Evolutionary conservation across 2,329 filamentous ascomycete species (phyloP), one percentile per base, ranked within the genome.

Genomic region (Clarireedia hainanense): DNA sequence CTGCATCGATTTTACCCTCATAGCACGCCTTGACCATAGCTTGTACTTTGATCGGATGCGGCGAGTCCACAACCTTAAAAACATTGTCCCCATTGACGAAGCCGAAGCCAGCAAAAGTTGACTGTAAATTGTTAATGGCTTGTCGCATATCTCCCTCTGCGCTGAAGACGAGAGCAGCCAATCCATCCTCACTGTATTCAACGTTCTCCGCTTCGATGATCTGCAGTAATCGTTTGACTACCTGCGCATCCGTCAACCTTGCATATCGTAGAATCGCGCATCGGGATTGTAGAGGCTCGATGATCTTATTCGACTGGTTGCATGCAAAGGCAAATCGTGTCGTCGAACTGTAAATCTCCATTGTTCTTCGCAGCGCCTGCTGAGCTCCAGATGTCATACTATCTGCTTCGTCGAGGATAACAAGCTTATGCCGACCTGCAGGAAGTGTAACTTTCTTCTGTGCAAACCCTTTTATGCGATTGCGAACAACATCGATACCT

Each of bases 291-390:
- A 99, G 78, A n/a, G 94, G 94, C 72, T 99, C 94, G 71, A 99
- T 99, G 69, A 99, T 97, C 75, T 97, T 99, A 76, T 97, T 99
- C 60, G 88, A 94, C 75, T 96, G 90, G 72, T 99, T 99, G 78
- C 94, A 99, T 2, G 94, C 94, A 68, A 99, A 99, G 0, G 94
- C 94, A 68, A 99, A 99, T 57, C 94, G 83, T 2, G 94, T 99
- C 1, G 94, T 99, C 60, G 91, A 86, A 43, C 90, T 95, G 75
- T 97, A 97, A 51, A 97, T 99, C 72, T 99, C 94, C 94, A 99
- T 99, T 0, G 94, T 99, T 60, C 94, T 80, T 63, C 94, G 83
- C 37, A 99, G 80, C 20, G 94, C 94, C 73, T 97, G 94, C 70
- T 99, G 94, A 2, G 94, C 94, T 52, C 94, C 94, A 24, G 88